Evolutionary conservation across 306 rosid genomes (phyloP), one percentile per base, ranked within the genome.

Genomic region (Echinosophora koreensis): DNA sequence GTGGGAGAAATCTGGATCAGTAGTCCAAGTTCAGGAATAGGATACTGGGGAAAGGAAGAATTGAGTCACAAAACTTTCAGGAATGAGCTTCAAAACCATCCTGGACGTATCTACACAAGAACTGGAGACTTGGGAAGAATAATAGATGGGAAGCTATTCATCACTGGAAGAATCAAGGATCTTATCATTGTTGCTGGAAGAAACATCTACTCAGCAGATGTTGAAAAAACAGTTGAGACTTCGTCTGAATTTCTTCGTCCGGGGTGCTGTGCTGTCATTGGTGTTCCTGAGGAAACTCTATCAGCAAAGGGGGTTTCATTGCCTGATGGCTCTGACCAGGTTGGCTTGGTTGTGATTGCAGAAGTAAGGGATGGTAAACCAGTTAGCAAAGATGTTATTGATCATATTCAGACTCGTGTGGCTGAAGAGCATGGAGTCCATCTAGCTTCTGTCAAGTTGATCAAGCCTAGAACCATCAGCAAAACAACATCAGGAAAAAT

Each of bases 1-100:
- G 98, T 92, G 78, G 97, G 97, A 73, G 98, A 94, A 80, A 90
- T 94, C 0, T 94, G 98, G 98, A 86, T 94, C n/a, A 94, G 98
- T 65, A 89, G 98, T 83, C 96, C 94, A 39, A 94, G 98, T 86
- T 88, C 94, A 2, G 98, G 96, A 85, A 65, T 92, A 30, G 97
- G 97, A 2, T 94, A 94, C 42, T 92, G 98, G 98, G 94, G 93
- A 8, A 88, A 84, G 81, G 93, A 92, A 79, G 96, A 92, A 80
- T 15, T 90, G 51, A 92, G 92, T 79, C 82, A 80, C 38, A 76
- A 82, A 12, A 94, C 94, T 72, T 94, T 87, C 64, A 66, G 61
- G 82, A 94, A 94, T 80, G 82, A 88, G 87, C 98, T 94, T 79
- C 81, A 58, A 17, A 73, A 85, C 68, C 86, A 85, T 67, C 90